Evolutionary conservation across 2,329 filamentous ascomycete species (phyloP), one percentile per base, ranked within the genome.

Genomic region (Colletotrichum cereale): DNA sequence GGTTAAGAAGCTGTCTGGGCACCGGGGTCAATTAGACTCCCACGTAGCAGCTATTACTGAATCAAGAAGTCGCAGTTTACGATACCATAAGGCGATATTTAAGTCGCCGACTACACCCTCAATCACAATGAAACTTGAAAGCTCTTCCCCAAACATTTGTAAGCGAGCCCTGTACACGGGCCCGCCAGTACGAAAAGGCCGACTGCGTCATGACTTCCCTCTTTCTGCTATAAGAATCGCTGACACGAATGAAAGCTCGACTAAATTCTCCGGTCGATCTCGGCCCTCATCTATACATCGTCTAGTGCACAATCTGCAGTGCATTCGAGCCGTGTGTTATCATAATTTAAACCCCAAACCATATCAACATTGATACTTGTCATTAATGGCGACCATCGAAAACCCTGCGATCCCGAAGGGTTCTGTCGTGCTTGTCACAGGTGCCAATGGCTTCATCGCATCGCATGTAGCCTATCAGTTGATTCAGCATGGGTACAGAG

Each of bases 391-490:
- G 10, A 3, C n/a, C 36, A 62, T 73, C 38, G 53, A 48, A 2
- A 60, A 72, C 11, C 62, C 55, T 5, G 70, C 75, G 29, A 74
- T 79, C 12, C 65, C 76, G 7, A 73, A 76, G 64, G 78, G 76
- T 5, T 82, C 82, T 0, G 74, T 75, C 0, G 76, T 85, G 24
- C 78, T 86, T 0, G 77, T 86, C 1, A 86, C 83, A 0, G 84
- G 83, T 3, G 77, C 74, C 38, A 85, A 83, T 47, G 84, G 84
- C 2, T 79, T 80, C 60, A 76, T 86, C 7, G 84, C 76, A 3
- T 82, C 81, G 0, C 79, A 85, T 21, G 77, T 83, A 8, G 80
- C 79, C 5, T 78, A 82, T 53, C 78, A 84, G 57, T 75, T 84
- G 14, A 78, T 86, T 0, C 62, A 75, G 0, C 75, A 75, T 0